These are phyloP conservation scores for Alternaria incomplexa DNA, from an alignment of 2,329 filamentous ascomycete species.

Conservation along the genomic window DNA sequence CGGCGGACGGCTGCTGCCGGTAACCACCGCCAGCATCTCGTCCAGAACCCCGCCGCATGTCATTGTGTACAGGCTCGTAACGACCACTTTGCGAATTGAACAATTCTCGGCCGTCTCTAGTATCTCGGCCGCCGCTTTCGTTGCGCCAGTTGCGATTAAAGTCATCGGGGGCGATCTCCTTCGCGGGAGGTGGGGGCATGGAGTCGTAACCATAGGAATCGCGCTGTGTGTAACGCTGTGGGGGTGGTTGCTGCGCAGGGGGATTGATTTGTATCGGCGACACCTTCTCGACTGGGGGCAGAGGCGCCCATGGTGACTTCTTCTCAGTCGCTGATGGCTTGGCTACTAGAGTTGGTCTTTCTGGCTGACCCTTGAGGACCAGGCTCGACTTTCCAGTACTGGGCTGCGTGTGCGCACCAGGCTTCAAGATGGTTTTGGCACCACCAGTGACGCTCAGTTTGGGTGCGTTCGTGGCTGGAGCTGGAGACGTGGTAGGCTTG, in stretches of 20 bases:
- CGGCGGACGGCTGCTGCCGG: slow-evolving; percentile 75
- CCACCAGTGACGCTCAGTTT: slow-evolving; percentile 46
- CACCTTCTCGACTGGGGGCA: slow-evolving; percentile 84
- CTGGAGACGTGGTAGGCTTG: slow-evolving; percentile 26
- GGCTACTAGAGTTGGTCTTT: slow-evolving; percentile 75
- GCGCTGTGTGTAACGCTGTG: slow-evolving; percentile 58
- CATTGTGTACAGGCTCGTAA: slow-evolving; percentile 80
- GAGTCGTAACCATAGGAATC: slow-evolving; percentile 65
- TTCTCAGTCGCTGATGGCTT: slow-evolving; percentile 74
- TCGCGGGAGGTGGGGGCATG: slow-evolving; percentile 62
- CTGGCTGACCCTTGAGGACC: slow-evolving; percentile 69
- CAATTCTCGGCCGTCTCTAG: slow-evolving; percentile 70
- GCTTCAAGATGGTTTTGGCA: slow-evolving; percentile 58
- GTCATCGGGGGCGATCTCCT: slow-evolving; percentile 92
- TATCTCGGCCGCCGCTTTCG: slow-evolving; percentile 60
- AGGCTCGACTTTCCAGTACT: slow-evolving; percentile 58
- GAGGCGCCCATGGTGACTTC: slow-evolving; percentile 89
- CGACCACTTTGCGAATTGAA: slow-evolving; percentile 95
- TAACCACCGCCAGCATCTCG: slow-evolving; percentile 66
- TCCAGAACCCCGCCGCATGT: slow-evolving; percentile 71
- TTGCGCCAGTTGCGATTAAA: slow-evolving; percentile 89
- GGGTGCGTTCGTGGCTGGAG: slow-evolving; percentile 37
- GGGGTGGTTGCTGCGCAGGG: slow-evolving; percentile 50
- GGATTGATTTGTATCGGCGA: slow-evolving; percentile 71
- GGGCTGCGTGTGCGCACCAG: slow-evolving; percentile 47